Percentiles rank a stretch among this genome's conserved stretches.
Conservation (phyloP, 2,329 filamentous ascomycete species). For the Pseudocercospora cruenta region DNA sequence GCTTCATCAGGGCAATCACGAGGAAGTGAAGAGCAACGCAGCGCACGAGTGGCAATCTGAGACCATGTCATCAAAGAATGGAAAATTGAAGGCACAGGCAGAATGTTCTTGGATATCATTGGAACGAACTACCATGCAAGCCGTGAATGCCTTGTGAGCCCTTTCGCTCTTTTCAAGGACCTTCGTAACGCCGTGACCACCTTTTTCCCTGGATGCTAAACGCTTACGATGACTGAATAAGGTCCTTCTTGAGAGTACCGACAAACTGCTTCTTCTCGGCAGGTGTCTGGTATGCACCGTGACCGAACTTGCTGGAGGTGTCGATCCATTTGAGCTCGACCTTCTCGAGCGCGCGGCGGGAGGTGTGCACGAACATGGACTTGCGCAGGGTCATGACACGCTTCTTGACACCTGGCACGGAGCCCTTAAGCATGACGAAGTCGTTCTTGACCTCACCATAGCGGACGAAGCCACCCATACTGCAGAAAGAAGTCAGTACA, state of each 20-base stretch:
- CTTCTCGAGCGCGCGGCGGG: constrained; percentile 95
- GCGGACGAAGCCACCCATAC: constrained; percentile 97
- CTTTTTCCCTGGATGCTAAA: constrained; percentile 6
- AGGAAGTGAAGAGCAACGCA: background rate
- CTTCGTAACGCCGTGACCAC: constrained; percentile 11
- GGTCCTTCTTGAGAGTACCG: constrained; percentile 99
- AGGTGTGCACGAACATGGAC: constrained; percentile 97
- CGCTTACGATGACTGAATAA: constrained; percentile 49
- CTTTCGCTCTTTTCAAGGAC: constrained; percentile 4
- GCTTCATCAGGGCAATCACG: background rate
- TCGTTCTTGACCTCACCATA: constrained; percentile 99
- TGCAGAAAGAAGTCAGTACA: constrained; percentile 51
- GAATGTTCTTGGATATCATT: constrained; percentile 7
- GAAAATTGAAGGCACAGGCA: background rate
- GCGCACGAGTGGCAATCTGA: background rate
- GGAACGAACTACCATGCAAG: constrained; percentile 5
- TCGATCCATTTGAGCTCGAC: constrained; percentile 99
- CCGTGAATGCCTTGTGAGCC: constrained; percentile 6
- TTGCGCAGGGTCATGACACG: constrained; percentile 98
- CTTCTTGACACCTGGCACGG: constrained; percentile 98
- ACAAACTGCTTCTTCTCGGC: constrained; percentile 98
- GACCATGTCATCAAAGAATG: background rate
- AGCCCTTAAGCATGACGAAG: constrained; percentile 97
- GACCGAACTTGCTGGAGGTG: constrained; percentile 99
- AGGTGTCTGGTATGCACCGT: constrained; percentile 98